Percentiles rank a stretch among this genome's conserved stretches.
Evolutionary conservation across 2,329 filamentous ascomycete species (phyloP).

Genomic region (Talaromyces sp.): DNA sequence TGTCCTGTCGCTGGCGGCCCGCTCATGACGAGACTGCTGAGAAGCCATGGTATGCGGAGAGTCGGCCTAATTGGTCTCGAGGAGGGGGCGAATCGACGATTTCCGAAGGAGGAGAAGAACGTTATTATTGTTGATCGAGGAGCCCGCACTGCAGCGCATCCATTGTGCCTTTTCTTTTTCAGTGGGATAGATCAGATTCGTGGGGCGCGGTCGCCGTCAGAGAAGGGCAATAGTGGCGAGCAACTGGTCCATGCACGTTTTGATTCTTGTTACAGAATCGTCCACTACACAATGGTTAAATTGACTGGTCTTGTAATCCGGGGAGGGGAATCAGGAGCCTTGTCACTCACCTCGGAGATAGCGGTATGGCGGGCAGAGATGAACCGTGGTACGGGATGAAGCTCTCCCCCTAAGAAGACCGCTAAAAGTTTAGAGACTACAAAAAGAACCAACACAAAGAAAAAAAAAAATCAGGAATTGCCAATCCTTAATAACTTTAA

Average conservation of each 20-base stretch:
- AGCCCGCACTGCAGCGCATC: conserved; percentile 32
- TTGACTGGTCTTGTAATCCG: not conserved
- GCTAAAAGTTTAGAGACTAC: too few species aligned
- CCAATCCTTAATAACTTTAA: not conserved
- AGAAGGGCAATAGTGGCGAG: not conserved
- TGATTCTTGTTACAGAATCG: not conserved
- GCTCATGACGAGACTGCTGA: conserved; percentile 32
- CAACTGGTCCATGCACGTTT: not conserved
- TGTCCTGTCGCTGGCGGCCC: conserved; percentile 37
- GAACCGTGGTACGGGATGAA: conserved; percentile 5
- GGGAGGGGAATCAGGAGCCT: not conserved
- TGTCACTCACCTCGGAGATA: not conserved
- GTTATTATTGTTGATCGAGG: conserved; percentile 34
- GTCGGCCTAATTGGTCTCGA: not conserved
- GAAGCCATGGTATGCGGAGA: conserved; percentile 27
- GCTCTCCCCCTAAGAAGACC: not conserved
- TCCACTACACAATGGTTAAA: not conserved
- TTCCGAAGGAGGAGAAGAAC: not conserved
- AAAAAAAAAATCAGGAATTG: not conserved
- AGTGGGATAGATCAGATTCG: conserved; percentile 11
- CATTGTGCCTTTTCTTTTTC: conserved; percentile 34
- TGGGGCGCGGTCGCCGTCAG: conserved; percentile 11
- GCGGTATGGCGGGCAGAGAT: not conserved
- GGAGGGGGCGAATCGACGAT: not conserved
- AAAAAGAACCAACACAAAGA: not conserved